Evolutionary conservation across 768 basidiomycete genomes (phyloP), one percentile per base, ranked within the genome.

Genomic region (Suillus weaverae): DNA sequence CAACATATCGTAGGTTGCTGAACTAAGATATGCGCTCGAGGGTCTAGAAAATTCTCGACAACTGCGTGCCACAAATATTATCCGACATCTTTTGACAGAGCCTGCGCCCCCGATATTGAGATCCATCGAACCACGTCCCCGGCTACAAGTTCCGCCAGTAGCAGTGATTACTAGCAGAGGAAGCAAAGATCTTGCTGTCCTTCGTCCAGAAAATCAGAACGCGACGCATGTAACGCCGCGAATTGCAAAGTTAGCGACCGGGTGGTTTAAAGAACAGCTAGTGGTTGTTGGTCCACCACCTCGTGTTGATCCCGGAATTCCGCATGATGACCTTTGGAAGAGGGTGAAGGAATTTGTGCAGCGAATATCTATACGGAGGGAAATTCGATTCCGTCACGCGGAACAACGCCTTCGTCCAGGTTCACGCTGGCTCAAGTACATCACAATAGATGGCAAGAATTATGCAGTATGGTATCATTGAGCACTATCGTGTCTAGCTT

Each of bases 151-250:
- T 16, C 32, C 13, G 0, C 48, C 63, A 7, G 63, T 65, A n/a
- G 22, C 59, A 13, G 51, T 20, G 10, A 33, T 65, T 14, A 50
- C 69, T 4, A 69, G 68, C 62, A 70, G 51, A 0, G 81, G 81
- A 0, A 85, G 87, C 68, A 75, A 80, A 6, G 91, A 92, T 68
- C 67, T 84, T 5, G 82, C 80, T 2, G 85, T 89, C 2, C 78
- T 91, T 20, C 84, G 80, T 30, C 72, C 80, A 0, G 85, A 86
- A 66, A 81, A 83, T 36, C 85, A 86, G 67, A 82, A 74, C 20
- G 75, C 78, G 5, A 91, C 89, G 0, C 84, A 84, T 55, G 89
- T 92, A 9, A 91, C 90, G 0, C 85, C 86, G 0, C 77, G 80
- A 22, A 86, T 92, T 51, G 81, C 80, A 6, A 69, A 75, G 10